Base-by-base conservation (phyloP, 139 green algal species). In the Chlorella sp. region DNA sequence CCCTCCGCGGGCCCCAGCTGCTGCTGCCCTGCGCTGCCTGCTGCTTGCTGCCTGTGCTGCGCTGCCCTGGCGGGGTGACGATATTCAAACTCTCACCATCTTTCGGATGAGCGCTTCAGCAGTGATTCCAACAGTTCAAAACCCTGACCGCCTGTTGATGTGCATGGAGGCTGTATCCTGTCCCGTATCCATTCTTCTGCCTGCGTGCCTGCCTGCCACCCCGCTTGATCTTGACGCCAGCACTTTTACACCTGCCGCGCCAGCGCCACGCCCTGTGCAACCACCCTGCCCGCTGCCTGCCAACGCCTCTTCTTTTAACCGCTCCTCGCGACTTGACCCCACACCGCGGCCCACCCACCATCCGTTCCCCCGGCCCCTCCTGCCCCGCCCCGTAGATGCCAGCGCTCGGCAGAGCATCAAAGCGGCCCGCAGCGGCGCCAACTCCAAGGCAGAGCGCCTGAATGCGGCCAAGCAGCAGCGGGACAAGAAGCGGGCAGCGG, bases 381-480 rank as follows among this genome's bases (percentile, higher is more conserved):
- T 2, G n/a, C 75, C 42, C 14, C 42, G 18, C 19, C 48, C 80
- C 16, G 71, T 84, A 92, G 40, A 93, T 40, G 69, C 32, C 32
- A 30, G 85, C 39, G 2, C 48, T 2, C 53, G 76, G 90, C 36
- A 34, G 64, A 64, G 66, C 83, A 30, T 88, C 11, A 88, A 88
- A 28, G 37, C 83, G 7, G 36, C 57, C 66, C 83, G 83, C 66
- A 64, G 26, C 36, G 83, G 86, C 5, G 92, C 91, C 48, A 88
- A 93, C 0, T 84, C 89, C 83, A 96, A 96, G 89, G 83, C 92
- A 11, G 89, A 96, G 87, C 93, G 96, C 0, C 75, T 95, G 32
- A 93, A 94, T 5, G 92, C 94, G 32, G 89, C 94, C 61, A 96
- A 95, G 85, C 94, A 97, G 87, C 86, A 94, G 26, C 91, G 95